Percentiles rank a stretch among this genome's conserved stretches.
These are phyloP conservation scores for Suillus spraguei DNA, from an alignment of 768 basidiomycete species.

Conservation along the genomic window DNA sequence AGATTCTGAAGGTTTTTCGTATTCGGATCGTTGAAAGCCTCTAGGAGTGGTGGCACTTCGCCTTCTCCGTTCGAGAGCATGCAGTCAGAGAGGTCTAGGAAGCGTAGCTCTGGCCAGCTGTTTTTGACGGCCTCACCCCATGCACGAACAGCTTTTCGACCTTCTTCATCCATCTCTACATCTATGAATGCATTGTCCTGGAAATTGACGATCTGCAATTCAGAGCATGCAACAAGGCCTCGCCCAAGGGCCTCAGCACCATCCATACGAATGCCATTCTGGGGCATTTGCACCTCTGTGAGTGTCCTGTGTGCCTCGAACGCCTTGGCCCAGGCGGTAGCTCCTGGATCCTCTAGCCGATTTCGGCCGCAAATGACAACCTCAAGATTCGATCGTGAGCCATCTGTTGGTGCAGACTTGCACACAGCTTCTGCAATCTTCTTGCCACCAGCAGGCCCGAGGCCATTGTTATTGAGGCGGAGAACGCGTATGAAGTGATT, in stretches of 20 bases:
- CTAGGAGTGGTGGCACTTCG: conserved; percentile 67
- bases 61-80: conserved; percentile 77
- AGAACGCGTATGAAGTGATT: conserved; percentile 84
- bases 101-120: conserved; percentile 56
- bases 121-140: conserved; percentile 61
- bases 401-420: conserved; percentile 73
- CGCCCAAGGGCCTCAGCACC: conserved; percentile 80
- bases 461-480: conserved; percentile 94
- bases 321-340: conserved; percentile 81
- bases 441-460: conserved; percentile 86
- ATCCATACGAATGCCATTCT: conserved; percentile 95
- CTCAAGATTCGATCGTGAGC: conserved; percentile 70
- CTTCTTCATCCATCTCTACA: conserved; percentile 57
- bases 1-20: conserved; percentile 47
- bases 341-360: conserved; percentile 91
- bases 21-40: conserved; percentile 71
- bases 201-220: conserved; percentile 79
- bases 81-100: conserved; percentile 84
- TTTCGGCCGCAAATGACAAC: conserved; percentile 93
- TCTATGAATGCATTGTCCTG: conserved; percentile 88
- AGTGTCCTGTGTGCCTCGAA: conserved; percentile 85
- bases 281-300: conserved; percentile 89
- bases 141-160: conserved; percentile 49
- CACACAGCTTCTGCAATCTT: conserved; percentile 84
- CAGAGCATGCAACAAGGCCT: conserved; percentile 69